Base-by-base conservation (phyloP, 192 early-diverging fungal species). In the Backusella parvicylindrica region DNA sequence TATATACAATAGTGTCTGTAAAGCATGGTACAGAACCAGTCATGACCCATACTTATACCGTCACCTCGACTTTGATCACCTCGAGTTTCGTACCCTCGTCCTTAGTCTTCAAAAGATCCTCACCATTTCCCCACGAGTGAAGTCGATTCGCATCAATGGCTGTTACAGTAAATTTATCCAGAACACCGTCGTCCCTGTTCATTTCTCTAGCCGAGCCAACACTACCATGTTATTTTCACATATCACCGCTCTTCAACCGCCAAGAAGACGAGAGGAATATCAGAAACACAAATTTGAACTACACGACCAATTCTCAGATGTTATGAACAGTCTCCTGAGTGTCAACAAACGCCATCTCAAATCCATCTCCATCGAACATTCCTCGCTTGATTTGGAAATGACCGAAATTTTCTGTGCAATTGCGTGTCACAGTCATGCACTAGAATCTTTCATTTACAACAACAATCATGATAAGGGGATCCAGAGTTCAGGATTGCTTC, bases 321-420 rank as follows among this genome's bases (percentile, higher is more conserved):
- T 74, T 5, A 56, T 87, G 16, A 77, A 80, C 15, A n/a, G 53
- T 6, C 43, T 86, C 35, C 79, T 84, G 76, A 68, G 80, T 32
- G 68, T 78, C 15, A 84, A 83, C 64, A 78, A 82, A 38, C 67
- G 49, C 12, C 75, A 80, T 11, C 75, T 86, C 37, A 71, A 50
- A 23, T 64, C 66, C 12, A 71, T 87, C 8, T 70, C 75, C 15
- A 81, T 87, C 31, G 75, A 78, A 41, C 49, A 84, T 31, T 82
- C 81, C 50, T 76, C 74, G 63, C 32, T 87, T 18, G 86, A 87
- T 53, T 77, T 83, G 7, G 86, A 83, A 30, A 85, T 84, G 81
- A 85, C 84, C 2, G 86, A 83, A 23, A 72, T 86, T 1, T 78
- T 83, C 30, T 81, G 78, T 41, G 79, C 75, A 11, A 84, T 86